A percentile compares a stretch with the other conserved stretches of the same genome.
Evolutionary conservation across 331 rosid genomes (phyloP).

Genomic region (Acacia pycnantha): DNA sequence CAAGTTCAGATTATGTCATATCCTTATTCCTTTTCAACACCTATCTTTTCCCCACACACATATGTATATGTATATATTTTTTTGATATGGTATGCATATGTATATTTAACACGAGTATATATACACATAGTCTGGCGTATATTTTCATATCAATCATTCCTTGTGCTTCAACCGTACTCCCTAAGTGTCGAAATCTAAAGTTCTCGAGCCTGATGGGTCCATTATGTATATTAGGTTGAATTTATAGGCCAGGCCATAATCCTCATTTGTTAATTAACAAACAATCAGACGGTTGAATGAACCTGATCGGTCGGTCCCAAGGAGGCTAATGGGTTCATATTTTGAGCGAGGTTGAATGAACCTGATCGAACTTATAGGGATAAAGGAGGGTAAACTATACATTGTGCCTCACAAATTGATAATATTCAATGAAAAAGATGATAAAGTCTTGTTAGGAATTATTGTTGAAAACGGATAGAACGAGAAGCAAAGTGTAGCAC

Average conservation of each 20-base stretch:
- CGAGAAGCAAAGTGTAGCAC: no score
- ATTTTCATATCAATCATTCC: not conserved
- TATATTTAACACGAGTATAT: not conserved
- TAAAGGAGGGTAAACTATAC: no score
- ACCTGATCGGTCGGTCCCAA: no score
- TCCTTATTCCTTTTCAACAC: not conserved
- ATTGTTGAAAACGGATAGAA: no score
- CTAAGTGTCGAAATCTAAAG: not conserved
- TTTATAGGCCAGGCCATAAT: not conserved
- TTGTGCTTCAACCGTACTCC: not conserved
- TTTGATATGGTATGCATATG: no score
- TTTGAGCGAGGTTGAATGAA: not conserved
- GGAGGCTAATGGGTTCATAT: no score
- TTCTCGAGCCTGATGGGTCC: conserved; percentile 11
- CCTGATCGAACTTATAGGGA: not conserved
- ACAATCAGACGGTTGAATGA: not conserved
- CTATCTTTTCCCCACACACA: not conserved
- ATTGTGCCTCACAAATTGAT: not conserved
- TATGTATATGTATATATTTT: not conserved
- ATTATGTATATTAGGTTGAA: not conserved
- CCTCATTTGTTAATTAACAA: not conserved
- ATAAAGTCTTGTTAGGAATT: no score
- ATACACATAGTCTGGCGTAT: not conserved
- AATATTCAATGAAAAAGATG: not conserved
- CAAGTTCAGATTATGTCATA: not conserved